Evolutionary conservation across 805 yeast genomes (phyloP), one percentile per base, ranked within the genome.

Genomic region (Nakazawaea populi): DNA sequence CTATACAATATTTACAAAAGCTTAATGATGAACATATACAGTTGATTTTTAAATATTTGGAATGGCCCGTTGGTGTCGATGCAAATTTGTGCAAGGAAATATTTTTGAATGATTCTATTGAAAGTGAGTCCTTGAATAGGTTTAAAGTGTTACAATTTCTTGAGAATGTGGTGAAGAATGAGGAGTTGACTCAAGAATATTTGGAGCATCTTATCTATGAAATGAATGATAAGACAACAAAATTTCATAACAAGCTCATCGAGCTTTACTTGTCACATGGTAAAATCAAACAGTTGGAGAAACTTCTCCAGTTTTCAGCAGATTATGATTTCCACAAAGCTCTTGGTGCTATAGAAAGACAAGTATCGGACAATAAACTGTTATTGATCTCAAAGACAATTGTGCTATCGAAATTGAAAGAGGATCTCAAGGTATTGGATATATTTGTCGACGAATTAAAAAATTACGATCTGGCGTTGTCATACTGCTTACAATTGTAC

Each of bases 31-130:
- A 73, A 1, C 54, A 79, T 41, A 55, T 85, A 11, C 77, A 75
- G 14, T 62, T 86, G 12, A 73, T 89, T 1, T 75, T 89, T 42
- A 67, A 80, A 52, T 85, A 74, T 61, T 63, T 87, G 0, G 58
- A 68, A 27, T 78, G 83, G 77, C 73, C 84, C 7, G 65, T 85
- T 40, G 58, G 61, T 10, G 51, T 60, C 6, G 68, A 71, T 47
- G 58, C 62, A 9, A 54, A 67, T 8, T 65, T 71, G 59, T 77
- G 77, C 36, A 57, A 63, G 50, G 54, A 65, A 24, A 71, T 92
- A 0, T 90, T 90, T 56, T 73, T 88, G 74, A 81, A 78, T 51
- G 85, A 84, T 48, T 71, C 86, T 0, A 73, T 76, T 10, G 80
- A 79, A 55, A 76, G 87, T 52, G 83, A 80, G 52, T 69, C 79